Percentiles rank a stretch among this genome's conserved stretches.
Evolutionary conservation across 1,284 basidiomycete genomes (phyloP).

Genomic region (Apiotrichum siamense): DNA sequence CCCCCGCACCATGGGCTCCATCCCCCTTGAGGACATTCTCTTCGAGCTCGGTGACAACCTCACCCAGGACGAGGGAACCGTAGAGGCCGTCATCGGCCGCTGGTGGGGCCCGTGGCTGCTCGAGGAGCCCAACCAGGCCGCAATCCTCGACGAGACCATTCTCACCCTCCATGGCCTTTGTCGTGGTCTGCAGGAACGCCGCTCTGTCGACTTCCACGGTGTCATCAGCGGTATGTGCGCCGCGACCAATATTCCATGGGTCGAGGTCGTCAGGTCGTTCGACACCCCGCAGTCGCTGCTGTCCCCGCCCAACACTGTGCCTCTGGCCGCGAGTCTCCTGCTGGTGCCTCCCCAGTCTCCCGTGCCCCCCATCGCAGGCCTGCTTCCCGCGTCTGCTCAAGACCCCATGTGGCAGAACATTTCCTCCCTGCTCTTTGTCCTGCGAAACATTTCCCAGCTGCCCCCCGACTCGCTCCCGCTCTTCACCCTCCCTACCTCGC

Average conservation of each 20-base stretch:
- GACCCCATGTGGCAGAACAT: slow-evolving; percentile 73
- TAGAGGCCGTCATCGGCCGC: slow-evolving; percentile 39
- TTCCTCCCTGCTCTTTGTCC: slow-evolving; percentile 75
- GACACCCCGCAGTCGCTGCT: slow-evolving; percentile 40
- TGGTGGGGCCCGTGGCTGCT: slow-evolving; percentile 44
- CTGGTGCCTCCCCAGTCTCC: slow-evolving; percentile 46
- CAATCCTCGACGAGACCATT: slow-evolving; percentile 29
- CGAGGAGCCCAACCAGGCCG: slow-evolving; percentile 28
- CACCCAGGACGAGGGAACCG: slow-evolving; percentile 44
- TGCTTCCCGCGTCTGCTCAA: slow-evolving; percentile 41
- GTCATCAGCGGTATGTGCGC: slow-evolving; percentile 63
- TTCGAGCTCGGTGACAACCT: slow-evolving; percentile 47
- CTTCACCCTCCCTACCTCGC: slow-evolving; percentile 69
- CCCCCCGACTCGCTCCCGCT: slow-evolving; percentile 88
- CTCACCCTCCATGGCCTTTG: slow-evolving; percentile 37
- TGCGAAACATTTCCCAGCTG: slow-evolving; percentile 80
- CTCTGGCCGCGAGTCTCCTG: slow-evolving; percentile 46
- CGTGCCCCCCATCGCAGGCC: slow-evolving; percentile 44
- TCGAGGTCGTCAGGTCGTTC: slow-evolving; percentile 53
- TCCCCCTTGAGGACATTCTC: slow-evolving; percentile 44
- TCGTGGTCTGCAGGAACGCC: slow-evolving; percentile 45
- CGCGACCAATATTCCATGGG: slow-evolving; percentile 66
- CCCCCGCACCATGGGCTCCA: slow-evolving; percentile 29
- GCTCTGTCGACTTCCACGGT: slow-evolving; percentile 38
- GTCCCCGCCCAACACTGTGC: slow-evolving; percentile 38